Evolutionary conservation across 2,329 filamentous ascomycete species (phyloP).

Genomic region (Nemania sp.): DNA sequence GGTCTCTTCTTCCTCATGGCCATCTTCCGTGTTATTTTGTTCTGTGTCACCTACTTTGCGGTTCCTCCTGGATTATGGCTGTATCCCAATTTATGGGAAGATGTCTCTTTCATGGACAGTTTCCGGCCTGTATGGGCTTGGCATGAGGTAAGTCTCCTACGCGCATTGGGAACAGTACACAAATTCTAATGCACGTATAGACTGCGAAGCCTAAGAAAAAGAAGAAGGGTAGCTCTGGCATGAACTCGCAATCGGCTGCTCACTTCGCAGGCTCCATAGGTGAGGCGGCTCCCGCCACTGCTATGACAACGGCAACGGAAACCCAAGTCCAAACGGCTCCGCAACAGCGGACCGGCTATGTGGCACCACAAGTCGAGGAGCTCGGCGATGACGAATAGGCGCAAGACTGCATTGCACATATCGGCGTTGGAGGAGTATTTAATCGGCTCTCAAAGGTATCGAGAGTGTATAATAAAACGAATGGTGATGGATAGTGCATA

Average conservation of each 20-base stretch:
- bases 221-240: slow-evolving; percentile 58
- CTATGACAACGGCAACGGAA: slow-evolving; percentile 60
- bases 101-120: slow-evolving; percentile 96
- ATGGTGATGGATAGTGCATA: neutral
- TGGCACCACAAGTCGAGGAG: slow-evolving; percentile 58
- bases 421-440: slow-evolving; percentile 34
- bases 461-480: slow-evolving; percentile 16
- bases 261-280: slow-evolving; percentile 58
- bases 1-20: slow-evolving; percentile 97
- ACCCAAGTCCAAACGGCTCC: slow-evolving; percentile 55
- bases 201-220: slow-evolving; percentile 54
- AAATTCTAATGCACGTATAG: slow-evolving; percentile 24
- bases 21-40: slow-evolving; percentile 93
- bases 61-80: slow-evolving; percentile 91
- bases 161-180: neutral
- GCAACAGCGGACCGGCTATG: slow-evolving; percentile 44
- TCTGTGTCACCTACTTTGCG: slow-evolving; percentile 87
- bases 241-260: slow-evolving; percentile 40
- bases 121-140: slow-evolving; percentile 97
- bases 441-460: neutral
- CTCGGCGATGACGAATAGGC: slow-evolving; percentile 53
- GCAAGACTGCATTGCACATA: slow-evolving; percentile 12
- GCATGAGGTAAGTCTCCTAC: slow-evolving; percentile 76
- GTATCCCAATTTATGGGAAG: slow-evolving; percentile 96
- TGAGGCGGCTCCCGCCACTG: slow-evolving; percentile 54